These are phyloP conservation scores for Boeremia exigua DNA, from an alignment of 2,329 filamentous ascomycete species.

Conservation along the genomic window DNA sequence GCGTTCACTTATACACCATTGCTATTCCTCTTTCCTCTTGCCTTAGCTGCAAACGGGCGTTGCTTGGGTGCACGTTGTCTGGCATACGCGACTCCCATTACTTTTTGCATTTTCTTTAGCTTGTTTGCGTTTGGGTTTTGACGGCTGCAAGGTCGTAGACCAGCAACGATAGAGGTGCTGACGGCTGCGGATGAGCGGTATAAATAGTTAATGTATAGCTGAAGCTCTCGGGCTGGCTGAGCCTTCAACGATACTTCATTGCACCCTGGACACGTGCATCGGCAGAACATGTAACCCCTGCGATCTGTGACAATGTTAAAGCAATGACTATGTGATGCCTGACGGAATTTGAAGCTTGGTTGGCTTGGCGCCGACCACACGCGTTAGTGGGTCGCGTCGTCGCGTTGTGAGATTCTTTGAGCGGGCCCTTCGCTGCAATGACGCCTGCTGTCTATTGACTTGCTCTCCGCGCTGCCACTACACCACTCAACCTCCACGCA, in stretches of 20 bases:
- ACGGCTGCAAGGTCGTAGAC: conserved; percentile 7
- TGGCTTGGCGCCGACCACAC: conserved; percentile 28
- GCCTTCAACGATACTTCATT: neutral
- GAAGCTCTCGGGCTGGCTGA: neutral
- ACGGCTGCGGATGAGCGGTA: conserved; percentile 10
- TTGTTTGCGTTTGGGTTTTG: conserved; percentile 1
- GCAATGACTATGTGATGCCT: neutral
- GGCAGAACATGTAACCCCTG: neutral
- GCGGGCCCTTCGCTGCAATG: conserved; percentile 18
- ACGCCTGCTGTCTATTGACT: conserved; percentile 13
- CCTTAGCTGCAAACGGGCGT: conserved; percentile 12
- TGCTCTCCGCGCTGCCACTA: conserved; percentile 10
- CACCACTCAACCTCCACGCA: conserved; percentile 8
- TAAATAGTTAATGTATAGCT: conserved; percentile 18
- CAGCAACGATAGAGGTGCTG: conserved; percentile 18
- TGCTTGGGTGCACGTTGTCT: conserved; percentile 5
- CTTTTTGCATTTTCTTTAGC: conserved; percentile 2
- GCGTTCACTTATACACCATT: conserved; percentile 31
- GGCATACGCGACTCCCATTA: conserved; percentile 19
- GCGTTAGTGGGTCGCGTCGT: conserved; percentile 29
- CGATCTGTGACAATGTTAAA: neutral
- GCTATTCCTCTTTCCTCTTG: conserved; percentile 16
- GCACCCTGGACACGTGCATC: neutral
- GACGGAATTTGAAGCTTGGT: conserved; percentile 24
- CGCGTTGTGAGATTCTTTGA: conserved; percentile 36